Evolutionary conservation across 352 stramenopile genomes (phyloP), one percentile per base, ranked within the genome.

Genomic region (Pythium vanterpoolii): DNA sequence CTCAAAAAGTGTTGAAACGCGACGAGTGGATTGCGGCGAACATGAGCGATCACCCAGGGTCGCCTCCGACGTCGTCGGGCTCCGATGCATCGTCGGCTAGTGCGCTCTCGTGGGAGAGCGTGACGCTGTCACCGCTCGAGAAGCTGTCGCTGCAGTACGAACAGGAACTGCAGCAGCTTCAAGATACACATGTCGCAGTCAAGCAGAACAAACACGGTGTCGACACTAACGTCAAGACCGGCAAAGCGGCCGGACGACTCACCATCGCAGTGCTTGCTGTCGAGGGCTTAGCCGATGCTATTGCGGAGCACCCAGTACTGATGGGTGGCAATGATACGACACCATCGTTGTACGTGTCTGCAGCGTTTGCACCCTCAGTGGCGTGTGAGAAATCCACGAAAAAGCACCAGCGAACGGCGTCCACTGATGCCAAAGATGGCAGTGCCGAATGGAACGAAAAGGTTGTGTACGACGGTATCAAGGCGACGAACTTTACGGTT

Each of bases 131-230:
- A 10, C 82, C 83, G 28, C 64, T 86, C 40, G 83, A 95, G 43
- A 38, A 85, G 61, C 50, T 86, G n/a, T 77, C 82, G 16, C 67
- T 93, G 40, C 79, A 90, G 62, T 68, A 89, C 27, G 81, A 93
- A 57, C 64, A 80, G 21, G 79, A 91, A 53, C 43, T 91, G 60
- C 74, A 86, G 62, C 72, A 76, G 24, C 71, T 83, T 0, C 55
- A 86, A 47, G 76, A 78, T 30, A 67, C 62, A 21, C 64, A 76
- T 18, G 60, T 64, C 3, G 21, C 38, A 10, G 56, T 27, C 18
- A 83, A 80, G 64, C 77, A 80, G 58, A 95, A 95, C 68, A 89
- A 83, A 66, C 66, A 90, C 36, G 85, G 81, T n/a, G 74, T 95
- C 28, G 85, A 95, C 56, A 26, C 91, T 31, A 59, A 82, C 42